Evolutionary conservation across 257 asterid species (phyloP).

Genomic region (Orobanche coerulescens): DNA sequence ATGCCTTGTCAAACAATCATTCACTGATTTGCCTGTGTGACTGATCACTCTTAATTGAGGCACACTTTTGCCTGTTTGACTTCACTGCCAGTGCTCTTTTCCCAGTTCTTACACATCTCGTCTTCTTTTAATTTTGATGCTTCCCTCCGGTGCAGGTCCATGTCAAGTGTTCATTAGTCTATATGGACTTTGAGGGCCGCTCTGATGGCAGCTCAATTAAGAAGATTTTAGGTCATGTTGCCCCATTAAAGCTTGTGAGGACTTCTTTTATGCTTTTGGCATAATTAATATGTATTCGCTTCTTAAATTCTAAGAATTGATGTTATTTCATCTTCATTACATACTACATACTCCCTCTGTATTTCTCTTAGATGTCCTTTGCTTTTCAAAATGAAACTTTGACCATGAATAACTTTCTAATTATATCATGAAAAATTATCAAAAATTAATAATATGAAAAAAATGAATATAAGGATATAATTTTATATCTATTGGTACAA

Average conservation of each 20-base stretch:
- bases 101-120: not conserved
- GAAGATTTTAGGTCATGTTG: slow-evolving; percentile 86
- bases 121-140: slow-evolving; percentile 13
- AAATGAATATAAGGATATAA: too few relatives aligned
- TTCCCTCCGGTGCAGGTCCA: slow-evolving; percentile 48
- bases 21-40: slow-evolving; percentile 5
- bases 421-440: too few relatives aligned
- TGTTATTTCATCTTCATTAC: slow-evolving; percentile 1
- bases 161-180: slow-evolving; percentile 79
- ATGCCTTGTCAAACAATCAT: slow-evolving; percentile 5
- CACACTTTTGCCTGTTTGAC: slow-evolving; percentile 3
- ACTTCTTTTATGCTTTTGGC: slow-evolving; percentile 21
- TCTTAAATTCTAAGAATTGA: not conserved
- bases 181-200: slow-evolving; percentile 96
- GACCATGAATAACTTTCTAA: too few relatives aligned
- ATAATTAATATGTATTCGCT: not conserved
- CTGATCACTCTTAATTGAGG: slow-evolving; percentile 7
- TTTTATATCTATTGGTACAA: too few relatives aligned
- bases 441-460: too few relatives aligned
- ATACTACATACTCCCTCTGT: too few relatives aligned
- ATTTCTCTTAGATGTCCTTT: too few relatives aligned
- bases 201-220: slow-evolving; percentile 94
- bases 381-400: too few relatives aligned
- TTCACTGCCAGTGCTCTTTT: slow-evolving; percentile 4
- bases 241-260: slow-evolving; percentile 90